These are phyloP conservation scores for Umbilicaria muhlenbergii DNA, from an alignment of 495 filamentous ascomycete genomes.

Conservation along the genomic window DNA sequence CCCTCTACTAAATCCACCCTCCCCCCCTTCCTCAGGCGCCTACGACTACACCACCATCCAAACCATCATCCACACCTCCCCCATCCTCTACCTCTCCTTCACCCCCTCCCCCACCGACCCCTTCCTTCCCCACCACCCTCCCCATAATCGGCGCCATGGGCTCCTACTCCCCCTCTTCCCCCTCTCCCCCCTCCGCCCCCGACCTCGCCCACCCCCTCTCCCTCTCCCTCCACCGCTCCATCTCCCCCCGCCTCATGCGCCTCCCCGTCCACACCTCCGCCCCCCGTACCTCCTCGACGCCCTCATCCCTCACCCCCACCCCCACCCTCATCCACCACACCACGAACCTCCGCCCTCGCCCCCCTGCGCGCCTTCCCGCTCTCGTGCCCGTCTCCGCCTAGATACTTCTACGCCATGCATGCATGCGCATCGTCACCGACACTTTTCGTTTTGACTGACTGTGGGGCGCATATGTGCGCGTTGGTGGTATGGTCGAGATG, in stretches of 20 bases:
- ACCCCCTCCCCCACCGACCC: conserved; percentile 38
- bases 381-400: conserved; percentile 52
- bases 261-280: conserved; percentile 26
- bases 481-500: conserved; percentile 62
- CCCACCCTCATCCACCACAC: conserved; percentile 67
- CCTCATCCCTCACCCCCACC: conserved; percentile 12
- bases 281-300: too few relatives aligned
- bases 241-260: conserved; percentile 65
- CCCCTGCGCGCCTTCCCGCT: conserved; percentile 55
- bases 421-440: too few relatives aligned
- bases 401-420: conserved; percentile 71
- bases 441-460: too few relatives aligned
- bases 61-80: conserved; percentile 57
- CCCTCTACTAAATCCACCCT: too few relatives aligned
- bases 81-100: conserved; percentile 79
- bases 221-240: conserved; percentile 82
- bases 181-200: too few relatives aligned
- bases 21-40: conserved; percentile 22
- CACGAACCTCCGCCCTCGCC: conserved; percentile 81
- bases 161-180: conserved; percentile 45
- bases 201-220: conserved; percentile 45
- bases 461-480: too few relatives aligned
- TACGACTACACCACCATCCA: conserved; percentile 72
- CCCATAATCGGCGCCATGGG: conserved; percentile 85
- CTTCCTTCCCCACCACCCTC: conserved; percentile 64